Percentiles rank a stretch among this genome's conserved stretches.
Evolutionary conservation across 129 eudicot genomes (phyloP).

Genomic region (Lactuca sativa): DNA sequence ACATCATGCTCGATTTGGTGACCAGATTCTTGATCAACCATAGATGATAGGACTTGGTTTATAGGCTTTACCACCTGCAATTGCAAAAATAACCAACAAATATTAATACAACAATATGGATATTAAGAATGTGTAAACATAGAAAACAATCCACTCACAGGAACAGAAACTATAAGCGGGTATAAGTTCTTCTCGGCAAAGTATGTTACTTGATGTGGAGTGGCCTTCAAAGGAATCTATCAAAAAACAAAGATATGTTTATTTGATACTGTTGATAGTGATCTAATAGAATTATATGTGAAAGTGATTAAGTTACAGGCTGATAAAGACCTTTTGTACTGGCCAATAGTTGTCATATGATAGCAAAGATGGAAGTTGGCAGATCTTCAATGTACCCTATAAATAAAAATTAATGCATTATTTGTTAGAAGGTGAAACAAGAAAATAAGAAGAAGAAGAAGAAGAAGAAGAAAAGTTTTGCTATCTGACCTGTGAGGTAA

Average conservation of each 20-base stretch:
- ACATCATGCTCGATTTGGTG: slow-evolving; percentile 82
- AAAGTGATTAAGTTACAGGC: not conserved
- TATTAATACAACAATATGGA: not conserved
- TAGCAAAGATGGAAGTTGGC: slow-evolving; percentile 84
- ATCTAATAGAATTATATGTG: not conserved
- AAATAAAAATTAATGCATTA: slow-evolving; percentile 2
- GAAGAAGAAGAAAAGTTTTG: not conserved
- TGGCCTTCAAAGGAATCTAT: slow-evolving; percentile 90
- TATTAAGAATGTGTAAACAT: slow-evolving; percentile 8
- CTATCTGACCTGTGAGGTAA: slow-evolving; percentile 73
- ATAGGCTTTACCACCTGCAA: slow-evolving; percentile 81
- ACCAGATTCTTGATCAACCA: slow-evolving; percentile 89
- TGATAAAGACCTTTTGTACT: slow-evolving; percentile 74
- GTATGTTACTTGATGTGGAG: slow-evolving; percentile 98
- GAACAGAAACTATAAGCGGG: slow-evolving; percentile 84
- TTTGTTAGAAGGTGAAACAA: not conserved
- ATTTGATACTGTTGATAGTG: slow-evolving; percentile 13
- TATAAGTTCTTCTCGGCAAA: slow-evolving; percentile 93
- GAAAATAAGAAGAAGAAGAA: not conserved
- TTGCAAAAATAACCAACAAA: slow-evolving; percentile 11
- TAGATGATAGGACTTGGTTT: slow-evolving; percentile 89
- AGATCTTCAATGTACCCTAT: slow-evolving; percentile 88
- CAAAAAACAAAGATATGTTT: slow-evolving; percentile 16
- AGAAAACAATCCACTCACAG: slow-evolving; percentile 57
- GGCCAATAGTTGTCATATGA: slow-evolving; percentile 96